A percentile compares a stretch with the other conserved stretches of the same genome.
phyloP scores from a whole-genome alignment of 768 basidiomycete genomes.

The Leccinum boreale region DNA sequence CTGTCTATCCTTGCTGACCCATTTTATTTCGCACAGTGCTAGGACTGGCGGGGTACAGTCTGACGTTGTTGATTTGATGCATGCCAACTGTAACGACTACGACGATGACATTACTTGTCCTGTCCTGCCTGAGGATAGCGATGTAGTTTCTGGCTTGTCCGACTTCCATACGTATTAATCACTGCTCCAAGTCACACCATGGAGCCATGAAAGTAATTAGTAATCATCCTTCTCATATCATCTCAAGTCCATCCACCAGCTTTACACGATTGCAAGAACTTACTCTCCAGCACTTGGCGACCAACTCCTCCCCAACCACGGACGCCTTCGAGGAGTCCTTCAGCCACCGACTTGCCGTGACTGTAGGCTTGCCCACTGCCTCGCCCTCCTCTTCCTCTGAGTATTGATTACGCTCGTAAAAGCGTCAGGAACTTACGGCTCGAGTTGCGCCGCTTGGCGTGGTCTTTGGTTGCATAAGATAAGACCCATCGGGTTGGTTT shows the following conservation, averaged over 20 bases:
- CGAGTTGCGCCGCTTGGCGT: constrained; percentile 19
- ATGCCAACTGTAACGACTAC: background rate
- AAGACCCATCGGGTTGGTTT: no score
- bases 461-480: background rate
- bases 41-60: constrained; percentile 34
- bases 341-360: constrained; percentile 16
- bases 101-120: background rate
- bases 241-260: background rate
- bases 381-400: constrained; percentile 4
- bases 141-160: background rate
- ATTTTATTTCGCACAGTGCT: constrained; percentile 28
- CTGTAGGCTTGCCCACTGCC: constrained; percentile 7
- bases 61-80: constrained; percentile 26
- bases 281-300: constrained; percentile 38
- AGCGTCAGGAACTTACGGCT: constrained; percentile 20
- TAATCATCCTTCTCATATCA: background rate
- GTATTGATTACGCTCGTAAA: constrained; percentile 22
- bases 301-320: constrained; percentile 27
- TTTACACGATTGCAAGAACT: constrained; percentile 31
- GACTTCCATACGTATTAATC: background rate
- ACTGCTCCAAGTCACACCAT: background rate
- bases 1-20: constrained; percentile 19
- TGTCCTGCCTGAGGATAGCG: background rate
- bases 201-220: background rate
- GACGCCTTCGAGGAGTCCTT: constrained; percentile 12